These are phyloP conservation scores for Aspergillus chevalieri DNA, from an alignment of 2,329 filamentous ascomycete genomes.

Conservation along the genomic window DNA sequence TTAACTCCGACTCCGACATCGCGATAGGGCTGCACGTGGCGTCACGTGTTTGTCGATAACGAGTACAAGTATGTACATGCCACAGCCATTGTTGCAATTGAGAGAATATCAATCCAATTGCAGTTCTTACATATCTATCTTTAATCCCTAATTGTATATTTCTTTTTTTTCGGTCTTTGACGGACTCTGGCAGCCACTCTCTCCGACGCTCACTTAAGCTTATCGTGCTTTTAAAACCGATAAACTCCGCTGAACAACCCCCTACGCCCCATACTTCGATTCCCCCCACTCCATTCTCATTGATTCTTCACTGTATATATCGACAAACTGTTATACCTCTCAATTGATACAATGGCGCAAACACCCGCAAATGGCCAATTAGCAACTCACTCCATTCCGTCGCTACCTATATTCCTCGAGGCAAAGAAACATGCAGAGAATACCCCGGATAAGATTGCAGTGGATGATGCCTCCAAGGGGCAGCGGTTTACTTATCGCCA, in stretches of 20 bases:
- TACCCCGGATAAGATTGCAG: conserved; percentile 30
- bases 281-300: no score
- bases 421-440: conserved; percentile 30
- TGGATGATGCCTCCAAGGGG: conserved; percentile 34
- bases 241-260: no score
- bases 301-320: no score
- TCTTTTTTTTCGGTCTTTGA: neutral
- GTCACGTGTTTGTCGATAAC: neutral
- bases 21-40: neutral
- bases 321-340: no score
- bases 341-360: no score
- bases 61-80: neutral
- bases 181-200: neutral
- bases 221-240: no score
- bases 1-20: neutral
- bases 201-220: no score
- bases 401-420: conserved; percentile 35
- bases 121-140: neutral
- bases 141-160: neutral
- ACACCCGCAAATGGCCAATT: neutral
- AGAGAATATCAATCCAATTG: neutral
- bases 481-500: conserved; percentile 37
- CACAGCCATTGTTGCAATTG: neutral
- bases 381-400: conserved; percentile 25
- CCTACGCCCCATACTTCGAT: no score